Evolutionary conservation across 2,329 filamentous ascomycete species (phyloP).

Genomic region (Albophoma yamanashiensis): DNA sequence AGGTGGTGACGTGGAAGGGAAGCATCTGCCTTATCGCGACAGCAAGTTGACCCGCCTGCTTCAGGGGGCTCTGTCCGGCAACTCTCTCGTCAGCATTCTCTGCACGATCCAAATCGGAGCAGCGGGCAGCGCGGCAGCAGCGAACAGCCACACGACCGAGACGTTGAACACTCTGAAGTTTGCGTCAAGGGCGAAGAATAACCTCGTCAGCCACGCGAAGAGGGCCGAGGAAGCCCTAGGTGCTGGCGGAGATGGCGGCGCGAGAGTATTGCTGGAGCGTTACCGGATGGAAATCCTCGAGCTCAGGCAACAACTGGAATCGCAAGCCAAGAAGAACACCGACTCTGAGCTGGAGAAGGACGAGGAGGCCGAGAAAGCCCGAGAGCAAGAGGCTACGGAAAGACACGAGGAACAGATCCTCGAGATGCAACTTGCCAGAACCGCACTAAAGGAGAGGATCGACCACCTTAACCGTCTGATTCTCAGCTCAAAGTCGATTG

Average conservation of each 20-base stretch:
- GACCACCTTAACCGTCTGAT: conserved; percentile 94
- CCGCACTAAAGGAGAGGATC: conserved; percentile 92
- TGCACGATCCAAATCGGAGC: conserved; percentile 92
- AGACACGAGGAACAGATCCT: conserved; percentile 95
- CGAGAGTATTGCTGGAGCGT: conserved; percentile 77
- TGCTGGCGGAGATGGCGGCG: conserved; percentile 71
- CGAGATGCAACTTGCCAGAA: conserved; percentile 95
- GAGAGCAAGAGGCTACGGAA: conserved; percentile 70
- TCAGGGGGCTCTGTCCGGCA: conserved; percentile 84
- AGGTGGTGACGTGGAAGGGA: conserved; percentile 67
- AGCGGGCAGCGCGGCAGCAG: conserved; percentile 57
- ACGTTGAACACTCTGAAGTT: conserved; percentile 96
- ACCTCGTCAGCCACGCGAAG: conserved; percentile 94
- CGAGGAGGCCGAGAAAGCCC: conserved; percentile 60
- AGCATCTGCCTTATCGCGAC: conserved; percentile 92
- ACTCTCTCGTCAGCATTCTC: conserved; percentile 91
- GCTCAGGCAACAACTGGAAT: conserved; percentile 68
- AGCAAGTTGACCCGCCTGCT: conserved; percentile 92
- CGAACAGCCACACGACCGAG: conserved; percentile 70
- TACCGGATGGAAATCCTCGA: conserved; percentile 90
- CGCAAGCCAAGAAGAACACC: conserved; percentile 59
- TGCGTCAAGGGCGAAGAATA: conserved; percentile 93
- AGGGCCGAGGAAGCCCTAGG: conserved; percentile 82
- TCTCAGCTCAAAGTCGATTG: conserved; percentile 87
- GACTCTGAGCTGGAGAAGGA: conserved; percentile 53